These are phyloP conservation scores for Withania somnifera DNA, from an alignment of 305 asterid genomes.

Conservation along the genomic window DNA sequence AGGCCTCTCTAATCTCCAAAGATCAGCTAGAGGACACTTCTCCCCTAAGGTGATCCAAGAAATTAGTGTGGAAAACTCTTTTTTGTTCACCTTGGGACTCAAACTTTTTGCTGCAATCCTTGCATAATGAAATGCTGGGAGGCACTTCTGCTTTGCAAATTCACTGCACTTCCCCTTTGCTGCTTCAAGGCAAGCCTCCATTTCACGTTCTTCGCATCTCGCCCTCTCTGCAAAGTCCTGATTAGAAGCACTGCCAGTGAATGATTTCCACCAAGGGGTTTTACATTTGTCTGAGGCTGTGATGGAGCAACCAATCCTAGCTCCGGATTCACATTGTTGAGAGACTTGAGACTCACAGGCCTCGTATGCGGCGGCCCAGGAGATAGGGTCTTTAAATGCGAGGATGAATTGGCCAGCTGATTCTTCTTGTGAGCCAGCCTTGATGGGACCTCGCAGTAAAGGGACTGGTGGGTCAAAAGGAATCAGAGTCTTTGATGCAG, in stretches of 20 bases:
- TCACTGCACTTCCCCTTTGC: conserved; percentile 48
- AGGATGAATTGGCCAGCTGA: conserved; percentile 50
- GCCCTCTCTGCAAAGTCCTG: conserved; percentile 47
- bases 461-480: conserved; percentile 50
- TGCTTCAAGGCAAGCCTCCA: conserved; percentile 46
- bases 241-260: conserved; percentile 31
- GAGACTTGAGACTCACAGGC: conserved; percentile 38
- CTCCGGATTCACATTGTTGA: conserved; percentile 67
- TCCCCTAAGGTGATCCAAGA: conserved; percentile 36
- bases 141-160: conserved; percentile 53
- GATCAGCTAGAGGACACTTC: conserved; percentile 17
- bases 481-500: conserved; percentile 48
- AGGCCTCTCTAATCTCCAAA: conserved; percentile 24
- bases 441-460: conserved; percentile 59
- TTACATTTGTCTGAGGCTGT: conserved; percentile 71
- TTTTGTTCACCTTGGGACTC: conserved; percentile 27
- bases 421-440: conserved; percentile 39
- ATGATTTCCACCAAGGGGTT: conserved; percentile 69
- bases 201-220: conserved; percentile 68
- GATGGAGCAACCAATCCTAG: conserved; percentile 83
- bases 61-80: conserved; percentile 41
- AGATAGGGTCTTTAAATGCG: conserved; percentile 48
- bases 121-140: conserved; percentile 46
- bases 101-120: conserved; percentile 33
- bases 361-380: conserved; percentile 55